Evolutionary conservation across 1,284 basidiomycete genomes (phyloP).

Genomic region (Anthracocystis walkeri): DNA sequence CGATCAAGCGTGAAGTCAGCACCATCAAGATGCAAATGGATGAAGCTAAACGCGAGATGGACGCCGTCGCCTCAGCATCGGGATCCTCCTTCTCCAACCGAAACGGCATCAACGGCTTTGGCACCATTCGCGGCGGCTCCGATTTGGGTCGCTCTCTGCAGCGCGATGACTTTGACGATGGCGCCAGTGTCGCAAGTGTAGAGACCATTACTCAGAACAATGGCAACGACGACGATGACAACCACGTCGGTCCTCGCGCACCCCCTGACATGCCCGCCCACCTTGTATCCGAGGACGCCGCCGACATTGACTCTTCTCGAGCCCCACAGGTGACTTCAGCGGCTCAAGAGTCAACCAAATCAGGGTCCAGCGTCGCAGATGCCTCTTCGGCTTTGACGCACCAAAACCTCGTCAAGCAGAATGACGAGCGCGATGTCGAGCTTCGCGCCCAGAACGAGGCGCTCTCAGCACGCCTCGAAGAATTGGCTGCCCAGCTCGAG

Average conservation of each 20-base stretch:
- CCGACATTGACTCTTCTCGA: slow-evolving; percentile 18
- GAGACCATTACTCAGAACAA: slow-evolving; percentile 58
- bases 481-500: slow-evolving; percentile 81
- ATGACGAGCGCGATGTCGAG: slow-evolving; percentile 56
- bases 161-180: slow-evolving; percentile 59
- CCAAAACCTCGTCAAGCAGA: slow-evolving; percentile 16
- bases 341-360: neutral
- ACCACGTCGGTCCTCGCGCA: slow-evolving; percentile 55
- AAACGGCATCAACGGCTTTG: slow-evolving; percentile 34
- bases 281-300: slow-evolving; percentile 30
- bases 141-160: slow-evolving; percentile 15
- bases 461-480: slow-evolving; percentile 79
- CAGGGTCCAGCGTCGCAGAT: neutral
- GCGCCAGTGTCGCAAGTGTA: slow-evolving; percentile 61
- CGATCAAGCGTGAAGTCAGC: slow-evolving; percentile 83
- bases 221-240: slow-evolving; percentile 9
- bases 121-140: slow-evolving; percentile 21
- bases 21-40: slow-evolving; percentile 70
- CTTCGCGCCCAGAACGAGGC: slow-evolving; percentile 74
- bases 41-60: slow-evolving; percentile 60
- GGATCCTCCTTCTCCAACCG: slow-evolving; percentile 13
- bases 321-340: slow-evolving; percentile 19
- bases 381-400: slow-evolving; percentile 15
- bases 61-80: slow-evolving; percentile 37
- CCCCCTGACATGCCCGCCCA: slow-evolving; percentile 55